Evolutionary conservation across 2,329 filamentous ascomycete species (phyloP), one percentile per base, ranked within the genome.

Genomic region (Zarea fungicola): DNA sequence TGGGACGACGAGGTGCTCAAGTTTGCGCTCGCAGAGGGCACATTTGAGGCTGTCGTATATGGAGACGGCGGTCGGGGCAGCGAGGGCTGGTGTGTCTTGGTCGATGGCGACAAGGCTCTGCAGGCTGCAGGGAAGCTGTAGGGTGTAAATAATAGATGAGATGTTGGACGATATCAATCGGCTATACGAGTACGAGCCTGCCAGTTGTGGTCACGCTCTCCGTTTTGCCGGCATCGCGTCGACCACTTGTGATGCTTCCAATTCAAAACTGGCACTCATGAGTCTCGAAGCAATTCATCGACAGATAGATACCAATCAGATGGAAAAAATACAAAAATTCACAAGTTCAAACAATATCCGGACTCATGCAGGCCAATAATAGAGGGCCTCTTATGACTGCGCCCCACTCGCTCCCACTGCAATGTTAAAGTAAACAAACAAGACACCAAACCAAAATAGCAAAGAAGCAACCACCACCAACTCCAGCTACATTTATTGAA

Each of bases 41-140:
- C 68, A 16, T 96, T 93, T 59, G 72, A 82, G 56, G 81, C 83
- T 31, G 85, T 89, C 29, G 84, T 88, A 35, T 80, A 74, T 53
- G 83, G 76, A 6, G 73, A 84, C 31, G 81, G 83, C 23, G 83
- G 84, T 22, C 62, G 68, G 23, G 87, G 87, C 7, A 67, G 71
- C 42, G 87, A 91, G 60, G 89, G 89, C 1, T 95, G 89, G 87
- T 95, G 89, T 67, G 85, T 95, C 21, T 73, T 95, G 37, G 87
- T 95, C 10, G 88, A 95, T 65, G 89, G 89, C 0, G 87, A 91
- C 56, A 71, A 66, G 61, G 83, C 80, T 1, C 58, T 85, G 58
- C 73, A 71, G 60, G 73, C 65, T 32, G 78, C 74, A 16, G 80
- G 77, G 25, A 82, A 80, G 68, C 61, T 78, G 48, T 73, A 52